Percentiles rank a stretch among this genome's conserved stretches.
These are phyloP conservation scores for Anisodus acutangulus DNA, from an alignment of 257 asterid genomes.

Conservation along the genomic window DNA sequence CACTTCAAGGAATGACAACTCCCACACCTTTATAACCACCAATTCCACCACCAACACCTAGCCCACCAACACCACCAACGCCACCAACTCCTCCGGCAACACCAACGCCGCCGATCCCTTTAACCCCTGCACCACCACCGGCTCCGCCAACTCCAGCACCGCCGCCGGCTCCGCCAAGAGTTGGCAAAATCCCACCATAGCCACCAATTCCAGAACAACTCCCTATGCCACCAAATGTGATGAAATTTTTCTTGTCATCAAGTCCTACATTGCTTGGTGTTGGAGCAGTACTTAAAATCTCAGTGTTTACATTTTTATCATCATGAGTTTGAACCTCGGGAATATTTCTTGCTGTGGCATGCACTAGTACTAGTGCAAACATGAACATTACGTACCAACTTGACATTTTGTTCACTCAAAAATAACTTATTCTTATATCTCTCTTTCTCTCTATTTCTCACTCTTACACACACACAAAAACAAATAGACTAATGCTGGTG, in stretches of 20 bases:
- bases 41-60: conserved; percentile 38
- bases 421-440: neutral
- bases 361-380: conserved; percentile 43
- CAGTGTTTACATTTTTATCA: conserved; percentile 29
- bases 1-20: conserved; percentile 23
- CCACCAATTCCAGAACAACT: conserved; percentile 59
- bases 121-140: conserved; percentile 22
- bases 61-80: conserved; percentile 40
- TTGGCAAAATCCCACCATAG: conserved; percentile 55
- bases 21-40: conserved; percentile 47
- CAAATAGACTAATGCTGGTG: conserved; percentile 17
- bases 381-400: conserved; percentile 47
- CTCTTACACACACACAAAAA: neutral
- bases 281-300: conserved; percentile 34
- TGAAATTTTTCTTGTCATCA: conserved; percentile 60
- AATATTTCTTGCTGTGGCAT: conserved; percentile 58
- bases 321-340: conserved; percentile 36
- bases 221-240: conserved; percentile 59
- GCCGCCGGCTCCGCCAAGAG: conserved; percentile 50
- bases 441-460: neutral
- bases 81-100: conserved; percentile 45
- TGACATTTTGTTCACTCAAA: conserved; percentile 42
- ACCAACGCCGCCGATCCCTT: conserved; percentile 18
- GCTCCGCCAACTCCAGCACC: conserved; percentile 32
- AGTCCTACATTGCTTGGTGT: conserved; percentile 39